Evolutionary conservation across 2,329 filamentous ascomycete genomes (phyloP).

Genomic region (Gaeumannomyces sp.): DNA sequence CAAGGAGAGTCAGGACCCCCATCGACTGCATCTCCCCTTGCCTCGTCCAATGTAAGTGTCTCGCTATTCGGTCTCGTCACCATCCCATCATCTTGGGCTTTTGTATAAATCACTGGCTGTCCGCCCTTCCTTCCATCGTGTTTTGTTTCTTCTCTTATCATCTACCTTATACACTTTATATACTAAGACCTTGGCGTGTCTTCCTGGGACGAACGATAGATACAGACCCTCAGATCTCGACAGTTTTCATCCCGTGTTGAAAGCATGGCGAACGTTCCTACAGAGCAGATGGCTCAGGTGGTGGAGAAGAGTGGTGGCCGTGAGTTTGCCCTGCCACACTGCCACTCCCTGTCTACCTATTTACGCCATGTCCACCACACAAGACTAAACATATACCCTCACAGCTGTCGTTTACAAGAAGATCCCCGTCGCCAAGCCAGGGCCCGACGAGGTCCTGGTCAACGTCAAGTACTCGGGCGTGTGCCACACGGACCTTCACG

Average conservation of each 20-base stretch:
- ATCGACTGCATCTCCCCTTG: neutral
- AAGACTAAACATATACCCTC: neutral
- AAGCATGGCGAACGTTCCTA: constrained; percentile 56
- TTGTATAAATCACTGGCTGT: neutral
- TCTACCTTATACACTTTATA: neutral
- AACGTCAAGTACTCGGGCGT: constrained; percentile 58
- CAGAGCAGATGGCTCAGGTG: constrained; percentile 87
- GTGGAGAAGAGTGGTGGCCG: constrained; percentile 73
- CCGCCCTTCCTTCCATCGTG: neutral
- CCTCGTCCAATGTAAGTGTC: neutral
- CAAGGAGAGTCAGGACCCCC: neutral
- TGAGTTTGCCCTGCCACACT: constrained; percentile 35
- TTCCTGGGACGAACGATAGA: neutral
- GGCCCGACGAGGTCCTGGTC: constrained; percentile 22
- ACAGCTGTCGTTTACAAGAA: constrained; percentile 64
- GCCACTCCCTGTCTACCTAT: constrained; percentile 15
- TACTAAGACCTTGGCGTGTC: neutral
- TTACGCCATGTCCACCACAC: neutral
- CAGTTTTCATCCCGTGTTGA: neutral
- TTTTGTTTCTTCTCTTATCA: neutral
- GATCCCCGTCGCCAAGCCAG: constrained; percentile 70
- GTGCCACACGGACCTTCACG: constrained; percentile 69
- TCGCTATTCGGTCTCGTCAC: neutral
- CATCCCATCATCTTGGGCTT: neutral
- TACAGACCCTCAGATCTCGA: neutral